These are phyloP conservation scores for Curvularia lunata DNA, from an alignment of 2,329 filamentous ascomycete genomes.

Conservation along the genomic window DNA sequence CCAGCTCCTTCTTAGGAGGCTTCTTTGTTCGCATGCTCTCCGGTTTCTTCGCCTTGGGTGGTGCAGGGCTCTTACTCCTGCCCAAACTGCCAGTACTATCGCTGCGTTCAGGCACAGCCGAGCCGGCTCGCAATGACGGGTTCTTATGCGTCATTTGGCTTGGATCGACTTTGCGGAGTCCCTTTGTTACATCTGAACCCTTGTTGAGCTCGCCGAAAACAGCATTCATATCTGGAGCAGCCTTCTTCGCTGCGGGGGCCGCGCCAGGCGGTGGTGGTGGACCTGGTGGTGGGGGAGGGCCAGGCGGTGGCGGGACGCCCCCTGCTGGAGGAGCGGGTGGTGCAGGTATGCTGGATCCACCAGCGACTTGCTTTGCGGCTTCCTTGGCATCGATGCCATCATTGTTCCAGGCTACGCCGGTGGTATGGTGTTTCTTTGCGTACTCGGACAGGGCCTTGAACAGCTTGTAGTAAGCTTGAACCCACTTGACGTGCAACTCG, in stretches of 20 bases:
- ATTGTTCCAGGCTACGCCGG: slow-evolving; percentile 85
- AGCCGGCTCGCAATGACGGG: slow-evolving; percentile 77
- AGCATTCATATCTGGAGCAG: slow-evolving; percentile 72
- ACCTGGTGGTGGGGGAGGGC: slow-evolving; percentile 67
- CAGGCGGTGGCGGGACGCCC: slow-evolving; percentile 67
- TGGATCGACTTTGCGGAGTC: slow-evolving; percentile 90
- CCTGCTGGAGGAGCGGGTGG: slow-evolving; percentile 66
- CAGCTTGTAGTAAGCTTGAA: slow-evolving; percentile 89
- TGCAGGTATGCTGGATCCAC: slow-evolving; percentile 69
- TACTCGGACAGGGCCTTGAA: slow-evolving; percentile 85
- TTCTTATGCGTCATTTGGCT: slow-evolving; percentile 99
- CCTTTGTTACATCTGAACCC: slow-evolving; percentile 84
- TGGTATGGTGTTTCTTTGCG: slow-evolving; percentile 80
- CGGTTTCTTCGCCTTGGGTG: slow-evolving; percentile 68
- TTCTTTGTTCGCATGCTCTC: slow-evolving; percentile 58
- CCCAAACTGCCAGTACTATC: slow-evolving; percentile 56
- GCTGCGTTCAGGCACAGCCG: slow-evolving; percentile 68
- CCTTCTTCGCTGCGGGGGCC: slow-evolving; percentile 60
- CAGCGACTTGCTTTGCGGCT: slow-evolving; percentile 62
- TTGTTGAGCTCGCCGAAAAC: slow-evolving; percentile 93
- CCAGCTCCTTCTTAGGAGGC: slow-evolving; percentile 57
- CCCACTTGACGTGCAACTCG: slow-evolving; percentile 82
- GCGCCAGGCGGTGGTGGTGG: slow-evolving; percentile 42
- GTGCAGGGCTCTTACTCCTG: slow-evolving; percentile 81
- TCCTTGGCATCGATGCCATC: slow-evolving; percentile 76